phyloP scores from a whole-genome alignment of 2,329 filamentous ascomycete genomes.

The Thermomyces lanuginosus region DNA sequence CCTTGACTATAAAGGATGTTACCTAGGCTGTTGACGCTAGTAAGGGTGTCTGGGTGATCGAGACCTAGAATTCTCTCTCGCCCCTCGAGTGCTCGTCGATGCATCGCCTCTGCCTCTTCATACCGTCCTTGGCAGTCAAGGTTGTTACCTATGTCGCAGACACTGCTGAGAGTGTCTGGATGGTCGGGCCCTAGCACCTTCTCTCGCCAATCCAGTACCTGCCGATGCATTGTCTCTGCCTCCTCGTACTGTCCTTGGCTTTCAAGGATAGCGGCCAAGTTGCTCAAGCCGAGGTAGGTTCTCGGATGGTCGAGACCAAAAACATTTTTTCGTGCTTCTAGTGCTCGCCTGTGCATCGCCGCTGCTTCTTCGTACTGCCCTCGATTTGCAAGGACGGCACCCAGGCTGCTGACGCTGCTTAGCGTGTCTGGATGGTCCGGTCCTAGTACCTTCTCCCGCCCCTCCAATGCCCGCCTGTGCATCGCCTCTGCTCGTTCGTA shows the following conservation, averaged over 20 bases:
- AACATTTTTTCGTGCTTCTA: not conserved
- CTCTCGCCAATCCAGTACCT: not conserved
- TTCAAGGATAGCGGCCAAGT: not conserved
- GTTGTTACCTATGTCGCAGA: not conserved
- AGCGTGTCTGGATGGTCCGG: not conserved
- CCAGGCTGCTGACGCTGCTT: not conserved
- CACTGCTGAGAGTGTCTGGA: not conserved
- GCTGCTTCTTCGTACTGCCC: not conserved
- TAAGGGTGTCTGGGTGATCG: not conserved
- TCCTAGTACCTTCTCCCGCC: conserved; percentile 1
- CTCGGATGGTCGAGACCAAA: conserved; percentile 1
- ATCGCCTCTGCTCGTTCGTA: conserved; percentile 1
- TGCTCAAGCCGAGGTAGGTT: not conserved
- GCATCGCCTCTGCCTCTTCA: conserved; percentile 1
- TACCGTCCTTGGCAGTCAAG: not conserved
- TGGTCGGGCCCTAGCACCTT: conserved; percentile 1
- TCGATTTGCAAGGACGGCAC: not conserved
- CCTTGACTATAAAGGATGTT: not conserved
- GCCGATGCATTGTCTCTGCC: conserved; percentile 1
- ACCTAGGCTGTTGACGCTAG: not conserved
- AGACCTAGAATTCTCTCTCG: not conserved
- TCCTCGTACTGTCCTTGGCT: not conserved
- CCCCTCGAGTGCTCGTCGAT: conserved; percentile 1
- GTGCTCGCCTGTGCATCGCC: conserved; percentile 1
- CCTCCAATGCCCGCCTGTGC: not conserved